A percentile compares a stretch with the other conserved stretches of the same genome.
These are phyloP conservation scores for Talaromyces islandicus DNA, from an alignment of 2,329 filamentous ascomycete species.

Conservation along the genomic window DNA sequence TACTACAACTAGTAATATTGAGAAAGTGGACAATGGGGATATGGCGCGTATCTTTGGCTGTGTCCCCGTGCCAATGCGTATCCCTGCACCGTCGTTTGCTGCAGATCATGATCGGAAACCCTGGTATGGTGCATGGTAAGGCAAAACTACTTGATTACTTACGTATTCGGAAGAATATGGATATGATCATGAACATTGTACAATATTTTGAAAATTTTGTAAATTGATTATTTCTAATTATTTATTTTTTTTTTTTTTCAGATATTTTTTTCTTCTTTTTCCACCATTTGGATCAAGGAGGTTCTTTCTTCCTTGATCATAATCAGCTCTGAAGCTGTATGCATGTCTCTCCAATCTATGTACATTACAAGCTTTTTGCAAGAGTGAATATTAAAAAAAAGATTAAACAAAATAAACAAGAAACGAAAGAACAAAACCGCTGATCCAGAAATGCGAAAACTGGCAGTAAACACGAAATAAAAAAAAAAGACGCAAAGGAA, in stretches of 20 bases:
- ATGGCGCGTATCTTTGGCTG: conserved; percentile 6
- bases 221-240: background rate
- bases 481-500: background rate
- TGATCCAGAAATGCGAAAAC: background rate
- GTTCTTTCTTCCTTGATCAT: background rate
- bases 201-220: background rate
- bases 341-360: background rate
- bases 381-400: background rate
- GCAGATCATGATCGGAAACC: conserved; percentile 3
- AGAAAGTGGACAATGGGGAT: conserved; percentile 13
- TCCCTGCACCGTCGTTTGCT: conserved; percentile 26
- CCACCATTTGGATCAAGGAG: background rate
- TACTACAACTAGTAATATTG: too few relatives aligned
- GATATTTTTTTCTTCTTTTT: background rate
- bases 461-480: background rate
- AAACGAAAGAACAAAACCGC: background rate
- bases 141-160: background rate
- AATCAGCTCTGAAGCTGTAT: background rate
- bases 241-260: background rate
- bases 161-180: background rate
- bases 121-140: conserved; percentile 16
- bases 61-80: conserved; percentile 41
- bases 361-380: background rate
- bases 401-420: background rate
- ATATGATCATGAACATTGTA: background rate